Evolutionary conservation across 2,329 filamentous ascomycete genomes (phyloP), one percentile per base, ranked within the genome.

Genomic region (Diaporthe ampelina): DNA sequence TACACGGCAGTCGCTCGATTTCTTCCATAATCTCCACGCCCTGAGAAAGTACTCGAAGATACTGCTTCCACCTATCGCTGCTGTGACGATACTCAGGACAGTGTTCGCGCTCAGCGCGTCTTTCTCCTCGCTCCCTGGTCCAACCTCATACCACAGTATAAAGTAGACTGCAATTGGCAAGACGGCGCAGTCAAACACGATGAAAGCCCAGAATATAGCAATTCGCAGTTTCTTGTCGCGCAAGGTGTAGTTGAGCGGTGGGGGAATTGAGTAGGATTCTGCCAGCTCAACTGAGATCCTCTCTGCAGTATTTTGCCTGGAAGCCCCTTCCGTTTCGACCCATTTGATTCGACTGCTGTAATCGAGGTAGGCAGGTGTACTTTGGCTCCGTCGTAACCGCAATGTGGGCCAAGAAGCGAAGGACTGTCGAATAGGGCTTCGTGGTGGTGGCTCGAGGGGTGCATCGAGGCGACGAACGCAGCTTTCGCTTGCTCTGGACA

Each of bases 111-210:
- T 73, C 32, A 79, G 73, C 50, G 77, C 76, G 45, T 77, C 19
- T 52, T 76, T 84, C 48, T 74, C 83, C n/a, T 19, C 5, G n/a
- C 57, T 59, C 21, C 57, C 57, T 8, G 57, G 57, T 13, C 57
- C 57, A 26, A 13, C 57, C 2, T 59, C 57, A 29, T 59, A 59
- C 57, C 57, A 59, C 35, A 59, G 35, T 40, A 40, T 56, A 76
- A 89, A 90, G 82, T 87, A 90, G 4, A 90, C 80, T 3, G 85
- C 80, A 73, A 90, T 86, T n/a, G 88, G 88, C 19, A 89, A 83
- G 43, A 89, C 78, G 73, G 81, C 82, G 1, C 83, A 84, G 74
- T 86, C 84, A 74, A 88, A 84, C 70, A 88, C 83, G n/a, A 88
- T 78, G 70, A 89, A 84, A 45, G 83, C 83, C 24, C 82, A 81